Base-by-base conservation (phyloP, 768 basidiomycete genomes). In the Gymnopilus junonius region DNA sequence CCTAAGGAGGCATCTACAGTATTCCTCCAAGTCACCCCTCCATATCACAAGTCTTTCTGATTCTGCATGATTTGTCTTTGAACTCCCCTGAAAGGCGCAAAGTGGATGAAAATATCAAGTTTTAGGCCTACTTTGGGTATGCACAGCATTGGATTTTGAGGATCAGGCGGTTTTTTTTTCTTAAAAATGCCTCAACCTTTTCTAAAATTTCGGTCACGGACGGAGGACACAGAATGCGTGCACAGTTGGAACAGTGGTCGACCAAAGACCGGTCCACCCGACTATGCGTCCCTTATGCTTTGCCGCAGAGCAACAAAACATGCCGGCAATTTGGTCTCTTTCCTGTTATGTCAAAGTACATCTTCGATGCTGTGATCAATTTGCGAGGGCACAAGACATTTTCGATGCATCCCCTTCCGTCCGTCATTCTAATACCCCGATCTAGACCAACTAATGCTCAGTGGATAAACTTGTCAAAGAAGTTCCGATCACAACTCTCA, bases 401-500 rank as follows among this genome's bases (percentile, higher is more conserved):
- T n/a, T 40, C 43, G 53, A 62, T 43, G 39, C 60, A 45, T 34
- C 17, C 53, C 60, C 51, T 45, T 55, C 60, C 48, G 55, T 35
- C 20, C n/a, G 21, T 25, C 35, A 23, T 37, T 48, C 20, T 48
- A 11, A 25, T 56, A 43, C 54, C 23, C n/a, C 45, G 43, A 25
- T 48, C 55, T 55, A 34, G 55, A 23, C 17, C 61, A 46, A 10
- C 21, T 32, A 34, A n/a, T 43, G 12, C 39, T 46, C 45, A 27
- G 48, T 62, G 54, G 61, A 45, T 62, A 62, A 45, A n/a, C 60
- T 61, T 55, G 32, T 46, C 61, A 55, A 46, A 21, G 31, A 32
- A 45, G 35, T 43, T 48, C 61, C 61, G 55, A 62, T 62, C 61
- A 56, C 8, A 34, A 56, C 61, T 35, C 46, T 62, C 27, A 62